Conservation (phyloP, 208 protist species). For the Endotrypanum monterogeii region DNA sequence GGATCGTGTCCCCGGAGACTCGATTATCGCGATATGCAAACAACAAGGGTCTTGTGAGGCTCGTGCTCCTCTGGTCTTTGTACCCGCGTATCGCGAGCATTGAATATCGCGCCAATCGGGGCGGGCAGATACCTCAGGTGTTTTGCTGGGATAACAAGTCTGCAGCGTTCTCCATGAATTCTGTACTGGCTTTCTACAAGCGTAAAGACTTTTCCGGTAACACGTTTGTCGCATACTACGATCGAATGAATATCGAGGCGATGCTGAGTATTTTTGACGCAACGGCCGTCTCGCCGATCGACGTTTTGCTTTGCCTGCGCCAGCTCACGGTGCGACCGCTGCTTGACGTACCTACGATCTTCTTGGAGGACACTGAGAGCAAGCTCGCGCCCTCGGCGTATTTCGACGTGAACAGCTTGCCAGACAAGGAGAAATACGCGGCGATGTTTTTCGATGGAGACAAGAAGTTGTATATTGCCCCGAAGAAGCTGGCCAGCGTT, state of each 20-base stretch:
- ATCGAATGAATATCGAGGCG: slow-evolving; percentile 82
- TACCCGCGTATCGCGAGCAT: slow-evolving; percentile 77
- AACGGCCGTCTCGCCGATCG: slow-evolving; percentile 64
- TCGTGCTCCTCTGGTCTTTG: slow-evolving; percentile 81
- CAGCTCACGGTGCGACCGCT: slow-evolving; percentile 69
- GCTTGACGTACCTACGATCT: slow-evolving; percentile 42
- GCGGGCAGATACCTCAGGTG: slow-evolving; percentile 45
- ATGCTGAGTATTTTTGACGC: slow-evolving; percentile 79
- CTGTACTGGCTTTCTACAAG: slow-evolving; percentile 49
- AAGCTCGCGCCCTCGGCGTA: slow-evolving; percentile 52
- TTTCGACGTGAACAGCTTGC: slow-evolving; percentile 38
- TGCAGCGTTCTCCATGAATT: slow-evolving; percentile 50
- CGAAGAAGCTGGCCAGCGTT: slow-evolving; percentile 43
- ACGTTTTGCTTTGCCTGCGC: slow-evolving; percentile 73
- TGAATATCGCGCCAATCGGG: slow-evolving; percentile 70
- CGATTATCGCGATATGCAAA: slow-evolving; percentile 59
- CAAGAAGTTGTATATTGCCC: slow-evolving; percentile 80
- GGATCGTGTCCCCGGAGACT: slow-evolving; percentile 41
- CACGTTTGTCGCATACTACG: slow-evolving; percentile 78
- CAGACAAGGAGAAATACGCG: slow-evolving; percentile 47
- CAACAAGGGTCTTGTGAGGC: slow-evolving; percentile 73
- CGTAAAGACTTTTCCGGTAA: slow-evolving; percentile 41
- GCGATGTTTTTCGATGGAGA: slow-evolving; percentile 84
- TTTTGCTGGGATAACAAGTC: slow-evolving; percentile 88
- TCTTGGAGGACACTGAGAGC: slow-evolving; percentile 62